Percentiles rank a stretch among this genome's conserved stretches.
These are phyloP conservation scores for Alnus glutinosa DNA, from an alignment of 306 rosid species.

Conservation along the genomic window DNA sequence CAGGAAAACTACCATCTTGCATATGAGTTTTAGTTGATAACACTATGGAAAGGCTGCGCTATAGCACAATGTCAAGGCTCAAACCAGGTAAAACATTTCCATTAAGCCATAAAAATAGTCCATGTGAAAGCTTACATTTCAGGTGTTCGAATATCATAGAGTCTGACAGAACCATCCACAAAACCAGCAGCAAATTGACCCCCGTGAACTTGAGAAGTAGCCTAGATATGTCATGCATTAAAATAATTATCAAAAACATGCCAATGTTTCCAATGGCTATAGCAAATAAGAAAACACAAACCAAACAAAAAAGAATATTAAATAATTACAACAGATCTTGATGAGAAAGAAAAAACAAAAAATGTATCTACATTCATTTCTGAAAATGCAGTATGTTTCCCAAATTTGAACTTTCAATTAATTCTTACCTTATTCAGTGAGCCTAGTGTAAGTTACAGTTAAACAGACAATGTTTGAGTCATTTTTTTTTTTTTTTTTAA, in stretches of 20 bases:
- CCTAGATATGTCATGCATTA: slow-evolving; percentile 41
- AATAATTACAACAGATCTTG: background rate
- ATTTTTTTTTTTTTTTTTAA: too few relatives aligned
- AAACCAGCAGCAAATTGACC: slow-evolving; percentile 97
- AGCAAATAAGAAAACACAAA: background rate
- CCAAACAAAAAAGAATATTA: background rate
- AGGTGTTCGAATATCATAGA: slow-evolving; percentile 84
- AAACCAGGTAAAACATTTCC: background rate
- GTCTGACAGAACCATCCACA: slow-evolving; percentile 81
- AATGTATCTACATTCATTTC: background rate
- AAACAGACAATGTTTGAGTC: background rate
- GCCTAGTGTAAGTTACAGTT: background rate
- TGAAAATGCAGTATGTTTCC: background rate
- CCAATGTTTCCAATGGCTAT: background rate
- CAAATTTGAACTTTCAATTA: background rate
- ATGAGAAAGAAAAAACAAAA: background rate
- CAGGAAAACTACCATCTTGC: background rate
- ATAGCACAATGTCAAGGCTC: background rate
- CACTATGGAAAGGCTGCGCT: background rate
- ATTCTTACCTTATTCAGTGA: background rate
- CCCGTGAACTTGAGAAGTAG: slow-evolving; percentile 96
- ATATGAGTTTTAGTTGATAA: background rate
- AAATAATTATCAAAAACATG: background rate
- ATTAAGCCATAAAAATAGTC: slow-evolving; percentile 1
- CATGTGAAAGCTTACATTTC: slow-evolving; percentile 61